A percentile compares a stretch with the other conserved stretches of the same genome.
Conservation (phyloP, 768 basidiomycete genomes). For the Suillus subalutaceus region DNA sequence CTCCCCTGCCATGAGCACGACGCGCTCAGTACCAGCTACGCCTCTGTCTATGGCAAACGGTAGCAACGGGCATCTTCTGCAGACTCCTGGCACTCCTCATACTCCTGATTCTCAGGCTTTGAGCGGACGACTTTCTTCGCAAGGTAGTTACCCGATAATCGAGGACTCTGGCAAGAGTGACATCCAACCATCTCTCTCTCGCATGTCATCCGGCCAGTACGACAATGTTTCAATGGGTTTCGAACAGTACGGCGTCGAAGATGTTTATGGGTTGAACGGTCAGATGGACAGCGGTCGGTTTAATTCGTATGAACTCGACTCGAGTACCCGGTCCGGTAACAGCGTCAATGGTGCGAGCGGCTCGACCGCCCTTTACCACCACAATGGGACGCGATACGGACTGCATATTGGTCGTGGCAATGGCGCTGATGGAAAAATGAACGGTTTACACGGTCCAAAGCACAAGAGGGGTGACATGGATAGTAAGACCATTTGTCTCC, state of each 20-base stretch:
- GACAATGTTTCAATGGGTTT: slow-evolving; percentile 44
- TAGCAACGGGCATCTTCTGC: slow-evolving; percentile 51
- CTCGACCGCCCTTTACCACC: slow-evolving; percentile 79
- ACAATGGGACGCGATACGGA: slow-evolving; percentile 78
- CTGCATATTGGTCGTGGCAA: slow-evolving; percentile 60
- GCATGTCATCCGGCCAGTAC: slow-evolving; percentile 62
- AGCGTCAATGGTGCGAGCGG: slow-evolving; percentile 47
- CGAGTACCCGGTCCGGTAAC: slow-evolving; percentile 41
- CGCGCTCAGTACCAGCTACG: slow-evolving; percentile 84
- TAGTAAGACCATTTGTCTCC: slow-evolving; percentile 60
- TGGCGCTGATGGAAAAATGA: slow-evolving; percentile 79
- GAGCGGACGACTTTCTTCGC: slow-evolving; percentile 64
- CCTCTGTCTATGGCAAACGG: slow-evolving; percentile 61
- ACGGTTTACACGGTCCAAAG: slow-evolving; percentile 88
- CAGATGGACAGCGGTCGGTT: slow-evolving; percentile 57
- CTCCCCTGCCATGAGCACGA: slow-evolving; percentile 65
- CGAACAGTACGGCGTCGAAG: slow-evolving; percentile 62
- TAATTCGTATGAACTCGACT: slow-evolving; percentile 60
- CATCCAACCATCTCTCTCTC: slow-evolving; percentile 73
- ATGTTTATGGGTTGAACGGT: slow-evolving; percentile 48
- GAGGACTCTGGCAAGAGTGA: slow-evolving; percentile 58
- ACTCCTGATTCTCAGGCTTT: slow-evolving; percentile 60
- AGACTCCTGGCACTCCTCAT: slow-evolving; percentile 66
- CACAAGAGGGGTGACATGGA: slow-evolving; percentile 94
- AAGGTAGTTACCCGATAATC: slow-evolving; percentile 45